A percentile compares a stretch with the other conserved stretches of the same genome.
phyloP scores from a whole-genome alignment of 768 basidiomycete genomes.

The Exidia glandulosa region DNA sequence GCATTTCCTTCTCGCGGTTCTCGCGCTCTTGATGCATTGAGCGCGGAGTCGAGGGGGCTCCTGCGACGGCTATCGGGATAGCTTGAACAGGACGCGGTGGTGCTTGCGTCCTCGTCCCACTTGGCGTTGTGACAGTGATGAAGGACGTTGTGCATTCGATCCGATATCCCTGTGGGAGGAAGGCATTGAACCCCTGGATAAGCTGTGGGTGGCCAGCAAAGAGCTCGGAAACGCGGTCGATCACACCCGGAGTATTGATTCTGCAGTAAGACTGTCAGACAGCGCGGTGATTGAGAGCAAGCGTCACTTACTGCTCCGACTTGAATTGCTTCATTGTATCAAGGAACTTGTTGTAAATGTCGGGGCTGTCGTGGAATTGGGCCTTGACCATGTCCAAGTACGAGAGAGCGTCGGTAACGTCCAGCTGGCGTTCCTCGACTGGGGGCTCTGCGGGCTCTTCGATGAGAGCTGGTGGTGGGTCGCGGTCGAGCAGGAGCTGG shows the following conservation, averaged over 20 bases:
- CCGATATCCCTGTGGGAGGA: conserved; percentile 36
- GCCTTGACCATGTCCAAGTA: conserved; percentile 31
- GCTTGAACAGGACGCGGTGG: no score
- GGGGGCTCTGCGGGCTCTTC: no score
- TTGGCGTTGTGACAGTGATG: background rate
- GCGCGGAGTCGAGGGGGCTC: background rate
- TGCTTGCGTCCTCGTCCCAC: background rate
- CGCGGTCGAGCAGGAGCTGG: no score
- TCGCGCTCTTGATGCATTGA: background rate
- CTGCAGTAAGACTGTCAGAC: conserved; percentile 24
- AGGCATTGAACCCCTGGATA: conserved; percentile 40
- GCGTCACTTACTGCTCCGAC: conserved; percentile 14
- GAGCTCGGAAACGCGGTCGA: conserved; percentile 36
- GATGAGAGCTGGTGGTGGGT: no score
- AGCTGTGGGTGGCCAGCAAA: conserved; percentile 34
- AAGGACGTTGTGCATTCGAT: conserved; percentile 7
- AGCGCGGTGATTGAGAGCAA: background rate
- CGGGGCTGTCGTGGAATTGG: conserved; percentile 25
- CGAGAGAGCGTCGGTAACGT: conserved; percentile 26
- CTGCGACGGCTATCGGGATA: no score
- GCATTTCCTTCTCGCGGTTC: background rate
- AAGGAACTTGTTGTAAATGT: conserved; percentile 27
- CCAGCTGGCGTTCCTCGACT: no score
- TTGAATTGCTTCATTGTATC: conserved; percentile 39
- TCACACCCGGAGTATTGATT: conserved; percentile 39